Percentiles rank a stretch among this genome's conserved stretches.
phyloP scores from a whole-genome alignment of 2,329 filamentous ascomycete genomes.

The Thermomyces lanuginosus region DNA sequence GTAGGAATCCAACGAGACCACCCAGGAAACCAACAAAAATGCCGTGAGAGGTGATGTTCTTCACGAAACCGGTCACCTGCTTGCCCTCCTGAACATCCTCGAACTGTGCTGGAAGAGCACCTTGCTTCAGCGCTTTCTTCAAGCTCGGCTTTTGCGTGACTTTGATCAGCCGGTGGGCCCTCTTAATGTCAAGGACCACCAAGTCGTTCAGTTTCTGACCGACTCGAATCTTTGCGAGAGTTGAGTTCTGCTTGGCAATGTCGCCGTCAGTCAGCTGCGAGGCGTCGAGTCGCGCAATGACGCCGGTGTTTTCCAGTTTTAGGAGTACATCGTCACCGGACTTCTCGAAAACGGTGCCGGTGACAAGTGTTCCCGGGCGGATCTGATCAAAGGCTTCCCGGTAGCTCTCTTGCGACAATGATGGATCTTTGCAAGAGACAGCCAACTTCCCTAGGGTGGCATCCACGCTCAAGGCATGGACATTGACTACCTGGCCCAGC shows the following conservation, averaged over 20 bases:
- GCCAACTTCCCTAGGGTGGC: conserved; percentile 54
- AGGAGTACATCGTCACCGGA: conserved; percentile 59
- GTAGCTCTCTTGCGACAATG: conserved; percentile 62
- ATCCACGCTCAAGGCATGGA: conserved; percentile 72
- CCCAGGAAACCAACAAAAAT: conserved; percentile 81
- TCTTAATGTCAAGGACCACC: conserved; percentile 73
- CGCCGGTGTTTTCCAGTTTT: conserved; percentile 54
- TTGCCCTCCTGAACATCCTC: conserved; percentile 55
- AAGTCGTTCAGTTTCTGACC: conserved; percentile 70
- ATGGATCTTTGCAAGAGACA: conserved; percentile 85
- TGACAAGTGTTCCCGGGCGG: conserved; percentile 55
- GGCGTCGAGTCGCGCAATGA: conserved; percentile 62
- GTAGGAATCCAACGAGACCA: conserved; percentile 59
- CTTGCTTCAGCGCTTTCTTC: conserved; percentile 55
- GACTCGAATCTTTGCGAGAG: conserved; percentile 65
- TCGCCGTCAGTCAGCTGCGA: conserved; percentile 78
- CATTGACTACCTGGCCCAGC: conserved; percentile 75
- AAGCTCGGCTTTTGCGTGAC: conserved; percentile 74
- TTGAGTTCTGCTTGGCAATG: conserved; percentile 56
- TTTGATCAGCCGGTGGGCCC: conserved; percentile 56
- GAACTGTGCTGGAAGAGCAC: conserved; percentile 54
- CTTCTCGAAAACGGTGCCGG: conserved; percentile 67
- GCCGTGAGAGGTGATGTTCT: conserved; percentile 65
- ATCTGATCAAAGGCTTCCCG: conserved; percentile 55
- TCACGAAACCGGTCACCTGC: conserved; percentile 61